phyloP scores from a whole-genome alignment of 192 early-diverging fungal species.

The Umbelopsis vinacea region DNA sequence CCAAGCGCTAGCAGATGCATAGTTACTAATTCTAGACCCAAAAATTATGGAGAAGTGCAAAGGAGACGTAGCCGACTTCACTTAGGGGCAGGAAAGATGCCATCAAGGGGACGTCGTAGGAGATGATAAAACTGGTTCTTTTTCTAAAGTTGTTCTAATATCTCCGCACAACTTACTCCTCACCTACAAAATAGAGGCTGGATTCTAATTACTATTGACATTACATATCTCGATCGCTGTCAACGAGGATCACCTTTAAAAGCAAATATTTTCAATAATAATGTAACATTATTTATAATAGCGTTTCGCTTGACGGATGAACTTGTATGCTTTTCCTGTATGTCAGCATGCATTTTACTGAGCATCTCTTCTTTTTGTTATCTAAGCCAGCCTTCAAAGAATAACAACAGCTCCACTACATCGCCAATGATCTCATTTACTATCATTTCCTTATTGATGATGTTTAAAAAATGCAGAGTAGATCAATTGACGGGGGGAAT shows the following conservation, averaged over 20 bases:
- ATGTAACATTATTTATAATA: too few relatives aligned
- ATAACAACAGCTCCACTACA: too few relatives aligned
- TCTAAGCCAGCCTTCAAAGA: too few relatives aligned
- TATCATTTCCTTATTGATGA: background rate
- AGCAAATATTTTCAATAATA: too few relatives aligned
- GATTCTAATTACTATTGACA: too few relatives aligned
- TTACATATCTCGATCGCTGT: too few relatives aligned
- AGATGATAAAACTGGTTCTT: background rate
- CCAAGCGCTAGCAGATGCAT: slow-evolving; percentile 9
- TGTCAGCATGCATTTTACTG: too few relatives aligned
- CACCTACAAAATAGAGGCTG: background rate
- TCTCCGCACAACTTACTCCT: slow-evolving; percentile 1
- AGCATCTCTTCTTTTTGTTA: too few relatives aligned
- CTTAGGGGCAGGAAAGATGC: background rate
- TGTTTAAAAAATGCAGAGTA: background rate
- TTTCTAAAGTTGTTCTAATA: background rate
- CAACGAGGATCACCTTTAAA: too few relatives aligned
- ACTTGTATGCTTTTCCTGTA: too few relatives aligned
- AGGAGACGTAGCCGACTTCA: background rate
- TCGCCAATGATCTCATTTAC: background rate
- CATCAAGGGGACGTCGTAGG: slow-evolving; percentile 16
- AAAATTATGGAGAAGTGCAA: slow-evolving; percentile 11
- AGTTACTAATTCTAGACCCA: background rate
- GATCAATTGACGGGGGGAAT: background rate
- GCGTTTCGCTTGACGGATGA: too few relatives aligned